A percentile compares a stretch with the other conserved stretches of the same genome.
Evolutionary conservation across 2,329 filamentous ascomycete genomes (phyloP).

Genomic region (Ophiostoma sp.): DNA sequence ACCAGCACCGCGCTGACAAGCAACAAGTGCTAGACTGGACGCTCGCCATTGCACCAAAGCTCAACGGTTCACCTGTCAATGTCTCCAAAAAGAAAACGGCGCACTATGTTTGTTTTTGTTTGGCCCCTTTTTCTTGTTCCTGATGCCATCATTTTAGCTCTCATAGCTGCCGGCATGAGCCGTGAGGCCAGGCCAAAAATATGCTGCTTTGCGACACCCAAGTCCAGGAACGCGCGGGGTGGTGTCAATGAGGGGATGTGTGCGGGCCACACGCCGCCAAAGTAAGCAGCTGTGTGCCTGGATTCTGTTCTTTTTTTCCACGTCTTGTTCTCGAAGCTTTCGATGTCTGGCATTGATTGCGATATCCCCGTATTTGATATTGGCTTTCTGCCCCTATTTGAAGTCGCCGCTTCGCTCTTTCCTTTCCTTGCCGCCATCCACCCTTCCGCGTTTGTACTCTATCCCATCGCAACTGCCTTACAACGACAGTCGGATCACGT

Average conservation of each 20-base stretch:
- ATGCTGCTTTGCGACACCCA: slow-evolving; percentile 3
- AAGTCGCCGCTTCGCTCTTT: neutral
- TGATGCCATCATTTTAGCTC: neutral
- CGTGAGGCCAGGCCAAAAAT: neutral
- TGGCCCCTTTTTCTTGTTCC: neutral
- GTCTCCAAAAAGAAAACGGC: neutral
- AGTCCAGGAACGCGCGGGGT: slow-evolving; percentile 7
- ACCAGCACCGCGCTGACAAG: neutral
- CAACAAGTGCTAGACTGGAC: neutral
- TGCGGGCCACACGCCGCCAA: neutral
- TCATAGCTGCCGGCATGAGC: slow-evolving; percentile 12
- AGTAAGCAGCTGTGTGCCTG: neutral
- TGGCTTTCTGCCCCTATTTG: neutral
- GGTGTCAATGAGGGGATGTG: neutral
- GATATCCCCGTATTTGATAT: neutral
- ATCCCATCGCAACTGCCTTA: too few relatives aligned
- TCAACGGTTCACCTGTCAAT: neutral
- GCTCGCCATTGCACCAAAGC: neutral
- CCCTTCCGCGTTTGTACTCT: neutral
- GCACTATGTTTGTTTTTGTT: neutral
- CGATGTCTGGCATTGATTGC: neutral
- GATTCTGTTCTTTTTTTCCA: neutral
- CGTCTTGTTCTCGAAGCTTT: neutral
- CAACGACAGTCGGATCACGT: neutral
- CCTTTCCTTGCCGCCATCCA: neutral